phyloP scores from a whole-genome alignment of 139 green algal genomes.

The Chlorella sp. region DNA sequence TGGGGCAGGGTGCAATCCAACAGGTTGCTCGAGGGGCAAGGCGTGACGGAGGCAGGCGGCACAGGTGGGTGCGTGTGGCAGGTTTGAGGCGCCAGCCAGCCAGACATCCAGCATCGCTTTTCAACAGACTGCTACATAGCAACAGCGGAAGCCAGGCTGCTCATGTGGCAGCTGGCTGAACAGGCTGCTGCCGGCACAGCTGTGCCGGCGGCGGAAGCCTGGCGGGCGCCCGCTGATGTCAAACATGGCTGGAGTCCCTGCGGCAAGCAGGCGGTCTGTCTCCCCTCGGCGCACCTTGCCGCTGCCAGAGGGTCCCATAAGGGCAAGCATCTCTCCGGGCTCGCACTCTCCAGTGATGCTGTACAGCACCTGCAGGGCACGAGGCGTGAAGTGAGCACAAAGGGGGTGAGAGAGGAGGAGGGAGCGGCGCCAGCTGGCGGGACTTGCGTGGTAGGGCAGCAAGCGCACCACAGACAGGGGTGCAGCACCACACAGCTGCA shows the following conservation, averaged over 20 bases:
- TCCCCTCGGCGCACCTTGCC: conserved; percentile 63
- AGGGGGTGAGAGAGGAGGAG: not conserved
- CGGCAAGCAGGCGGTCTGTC: too few relatives aligned
- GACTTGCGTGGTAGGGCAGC: too few relatives aligned
- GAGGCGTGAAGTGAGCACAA: not conserved
- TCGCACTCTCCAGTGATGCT: conserved; percentile 51
- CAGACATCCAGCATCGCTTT: too few relatives aligned
- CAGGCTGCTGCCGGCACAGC: not conserved
- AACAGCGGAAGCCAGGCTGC: too few relatives aligned
- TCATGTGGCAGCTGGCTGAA: not conserved
- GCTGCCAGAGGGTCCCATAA: conserved; percentile 74
- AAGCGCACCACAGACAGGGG: too few relatives aligned
- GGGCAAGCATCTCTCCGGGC: conserved; percentile 68
- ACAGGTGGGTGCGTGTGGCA: too few relatives aligned
- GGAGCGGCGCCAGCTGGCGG: not conserved
- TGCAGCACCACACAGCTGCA: too few relatives aligned
- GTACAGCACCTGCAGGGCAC: conserved; percentile 59
- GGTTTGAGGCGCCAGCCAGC: too few relatives aligned
- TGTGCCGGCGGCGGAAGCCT: not conserved
- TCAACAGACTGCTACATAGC: too few relatives aligned
- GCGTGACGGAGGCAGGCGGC: too few relatives aligned
- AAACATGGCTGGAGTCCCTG: not conserved
- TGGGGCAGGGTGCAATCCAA: not conserved
- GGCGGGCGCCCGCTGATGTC: too few relatives aligned
- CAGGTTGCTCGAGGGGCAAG: not conserved